These are phyloP conservation scores for Didymella pinodella DNA, from an alignment of 2,329 filamentous ascomycete species.

Conservation along the genomic window DNA sequence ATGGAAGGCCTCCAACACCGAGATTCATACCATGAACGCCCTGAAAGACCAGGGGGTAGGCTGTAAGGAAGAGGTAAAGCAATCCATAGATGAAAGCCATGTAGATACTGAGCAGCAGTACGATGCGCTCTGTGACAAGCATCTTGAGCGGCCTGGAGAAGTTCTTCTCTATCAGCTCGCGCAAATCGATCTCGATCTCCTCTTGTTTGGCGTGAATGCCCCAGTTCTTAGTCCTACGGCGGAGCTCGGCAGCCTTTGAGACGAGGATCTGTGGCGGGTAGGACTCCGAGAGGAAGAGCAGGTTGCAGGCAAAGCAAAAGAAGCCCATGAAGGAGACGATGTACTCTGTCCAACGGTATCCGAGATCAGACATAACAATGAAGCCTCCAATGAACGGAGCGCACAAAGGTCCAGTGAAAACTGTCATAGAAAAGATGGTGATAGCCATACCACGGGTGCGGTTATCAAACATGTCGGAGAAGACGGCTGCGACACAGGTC, in stretches of 20 bases:
- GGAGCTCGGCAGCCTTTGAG: slow-evolving; percentile 62
- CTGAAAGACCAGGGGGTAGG: slow-evolving; percentile 83
- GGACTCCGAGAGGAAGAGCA: slow-evolving; percentile 65
- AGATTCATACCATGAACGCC: slow-evolving; percentile 72
- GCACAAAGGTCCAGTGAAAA: slow-evolving; percentile 60
- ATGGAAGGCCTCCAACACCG: slow-evolving; percentile 79
- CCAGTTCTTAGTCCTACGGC: slow-evolving; percentile 66
- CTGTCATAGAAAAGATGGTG: slow-evolving; percentile 61
- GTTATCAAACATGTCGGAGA: slow-evolving; percentile 64
- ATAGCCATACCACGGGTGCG: slow-evolving; percentile 50
- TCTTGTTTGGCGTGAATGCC: slow-evolving; percentile 67
- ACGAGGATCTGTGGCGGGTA: slow-evolving; percentile 67
- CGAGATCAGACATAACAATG: slow-evolving; percentile 59
- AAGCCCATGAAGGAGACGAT: slow-evolving; percentile 65
- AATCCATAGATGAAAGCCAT: slow-evolving; percentile 65
- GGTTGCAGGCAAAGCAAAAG: slow-evolving; percentile 56
- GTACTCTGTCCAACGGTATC: slow-evolving; percentile 66
- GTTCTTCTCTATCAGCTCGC: slow-evolving; percentile 61
- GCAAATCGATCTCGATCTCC: slow-evolving; percentile 61
- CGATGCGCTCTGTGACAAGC: slow-evolving; percentile 59
- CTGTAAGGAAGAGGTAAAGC: slow-evolving; percentile 85
- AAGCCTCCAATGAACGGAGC: slow-evolving; percentile 65
- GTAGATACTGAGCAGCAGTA: slow-evolving; percentile 49
- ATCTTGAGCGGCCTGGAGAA: slow-evolving; percentile 60
- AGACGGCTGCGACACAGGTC: slow-evolving; percentile 62